Percentiles rank a stretch among this genome's conserved stretches.
Conservation (phyloP, 2,329 filamentous ascomycete genomes). For the Trichoderma polysporum region DNA sequence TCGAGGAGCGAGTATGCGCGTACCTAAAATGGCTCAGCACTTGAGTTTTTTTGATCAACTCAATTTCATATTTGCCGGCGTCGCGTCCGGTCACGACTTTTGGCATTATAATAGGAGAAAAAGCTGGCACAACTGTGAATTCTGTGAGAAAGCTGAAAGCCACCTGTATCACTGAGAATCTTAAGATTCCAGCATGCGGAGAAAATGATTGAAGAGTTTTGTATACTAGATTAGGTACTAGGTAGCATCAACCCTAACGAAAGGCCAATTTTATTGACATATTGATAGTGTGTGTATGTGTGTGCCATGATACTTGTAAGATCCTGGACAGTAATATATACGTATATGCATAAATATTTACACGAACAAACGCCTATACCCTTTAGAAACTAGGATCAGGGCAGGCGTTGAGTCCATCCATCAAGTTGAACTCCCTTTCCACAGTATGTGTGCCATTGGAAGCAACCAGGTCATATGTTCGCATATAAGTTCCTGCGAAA, state of each 20-base stretch:
- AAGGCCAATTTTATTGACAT: background rate
- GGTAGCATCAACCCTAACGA: too few species aligned
- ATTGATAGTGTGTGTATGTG: background rate
- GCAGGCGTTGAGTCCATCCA: background rate
- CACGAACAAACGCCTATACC: background rate
- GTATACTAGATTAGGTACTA: too few species aligned
- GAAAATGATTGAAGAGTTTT: too few species aligned
- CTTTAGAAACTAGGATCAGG: background rate
- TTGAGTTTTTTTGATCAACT: background rate
- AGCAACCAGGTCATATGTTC: conserved; percentile 21
- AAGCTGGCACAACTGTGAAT: background rate
- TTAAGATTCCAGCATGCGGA: background rate
- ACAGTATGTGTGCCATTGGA: conserved; percentile 19
- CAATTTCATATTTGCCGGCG: background rate
- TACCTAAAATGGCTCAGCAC: background rate
- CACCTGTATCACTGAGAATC: too few species aligned
- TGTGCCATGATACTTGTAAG: too few species aligned
- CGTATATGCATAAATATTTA: background rate
- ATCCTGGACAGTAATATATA: background rate
- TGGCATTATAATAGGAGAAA: background rate
- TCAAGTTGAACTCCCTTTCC: conserved; percentile 18
- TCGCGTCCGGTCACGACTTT: background rate
- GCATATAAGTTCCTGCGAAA: conserved; percentile 1
- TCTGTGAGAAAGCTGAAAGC: background rate
- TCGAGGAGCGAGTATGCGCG: background rate